phyloP scores from a whole-genome alignment of 352 stramenopile species.

The Halophytophthora polymorphica region DNA sequence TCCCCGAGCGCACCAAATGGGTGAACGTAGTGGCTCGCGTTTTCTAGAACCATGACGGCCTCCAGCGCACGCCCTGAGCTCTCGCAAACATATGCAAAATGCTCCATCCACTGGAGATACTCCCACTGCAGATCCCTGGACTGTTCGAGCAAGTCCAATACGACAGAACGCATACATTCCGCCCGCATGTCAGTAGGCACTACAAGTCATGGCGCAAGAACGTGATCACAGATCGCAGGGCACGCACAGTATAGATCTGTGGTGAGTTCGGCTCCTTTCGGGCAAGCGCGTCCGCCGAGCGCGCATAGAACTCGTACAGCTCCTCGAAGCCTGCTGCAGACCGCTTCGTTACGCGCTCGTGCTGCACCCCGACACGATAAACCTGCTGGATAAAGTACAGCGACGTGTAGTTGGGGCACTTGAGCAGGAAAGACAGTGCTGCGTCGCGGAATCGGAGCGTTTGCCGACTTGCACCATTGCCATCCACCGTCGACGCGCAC shows the following conservation, averaged over 20 bases:
- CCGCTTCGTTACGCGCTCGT: slow-evolving; percentile 41
- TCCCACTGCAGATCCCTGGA: slow-evolving; percentile 47
- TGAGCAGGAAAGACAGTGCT: slow-evolving; percentile 59
- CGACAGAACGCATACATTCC: neutral
- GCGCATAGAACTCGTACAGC: slow-evolving; percentile 41
- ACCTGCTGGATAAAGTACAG: slow-evolving; percentile 69
- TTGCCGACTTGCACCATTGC: slow-evolving; percentile 9
- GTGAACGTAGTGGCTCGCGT: slow-evolving; percentile 29
- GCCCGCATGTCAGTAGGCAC: slow-evolving; percentile 3
- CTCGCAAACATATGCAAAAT: slow-evolving; percentile 54
- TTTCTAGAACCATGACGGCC: slow-evolving; percentile 35
- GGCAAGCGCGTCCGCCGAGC: slow-evolving; percentile 22
- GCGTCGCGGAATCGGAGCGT: slow-evolving; percentile 43
- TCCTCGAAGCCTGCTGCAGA: slow-evolving; percentile 23
- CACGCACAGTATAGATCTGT: slow-evolving; percentile 29
- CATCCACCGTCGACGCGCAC: slow-evolving; percentile 36
- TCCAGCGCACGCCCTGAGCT: slow-evolving; percentile 21
- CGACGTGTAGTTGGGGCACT: slow-evolving; percentile 61
- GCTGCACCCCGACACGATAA: slow-evolving; percentile 59
- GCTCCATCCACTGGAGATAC: slow-evolving; percentile 59
- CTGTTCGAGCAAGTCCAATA: slow-evolving; percentile 15
- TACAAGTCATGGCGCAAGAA: slow-evolving; percentile 4
- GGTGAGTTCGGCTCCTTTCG: slow-evolving; percentile 9
- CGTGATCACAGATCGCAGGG: neutral
- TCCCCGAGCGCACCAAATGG: slow-evolving; percentile 10